Percentiles rank a stretch among this genome's conserved stretches.
Conservation (phyloP, 2,329 filamentous ascomycete species). For the Nemania serpens region DNA sequence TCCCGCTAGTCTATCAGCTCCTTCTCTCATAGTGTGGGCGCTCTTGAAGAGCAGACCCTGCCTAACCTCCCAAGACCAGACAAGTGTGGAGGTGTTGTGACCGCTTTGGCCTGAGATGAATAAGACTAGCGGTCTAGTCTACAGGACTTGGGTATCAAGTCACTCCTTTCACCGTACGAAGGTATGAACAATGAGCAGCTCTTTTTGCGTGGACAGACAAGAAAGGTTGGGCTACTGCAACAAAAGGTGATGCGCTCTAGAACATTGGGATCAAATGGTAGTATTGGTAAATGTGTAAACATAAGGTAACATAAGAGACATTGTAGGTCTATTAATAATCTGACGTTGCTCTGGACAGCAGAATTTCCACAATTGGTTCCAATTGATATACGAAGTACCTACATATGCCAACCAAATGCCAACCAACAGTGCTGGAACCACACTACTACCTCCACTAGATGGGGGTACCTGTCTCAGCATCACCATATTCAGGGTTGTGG, state of each 20-base stretch:
- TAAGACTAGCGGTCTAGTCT: conserved; percentile 25
- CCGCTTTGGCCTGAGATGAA: conserved; percentile 10
- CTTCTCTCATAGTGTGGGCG: not conserved
- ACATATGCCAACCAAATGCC: too few relatives aligned
- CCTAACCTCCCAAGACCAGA: conserved; percentile 8
- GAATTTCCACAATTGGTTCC: too few relatives aligned
- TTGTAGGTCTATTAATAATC: too few relatives aligned
- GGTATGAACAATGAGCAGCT: not conserved
- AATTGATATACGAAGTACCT: too few relatives aligned
- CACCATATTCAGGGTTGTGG: too few relatives aligned
- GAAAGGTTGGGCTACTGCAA: not conserved
- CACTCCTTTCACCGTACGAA: not conserved
- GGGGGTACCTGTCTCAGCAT: too few relatives aligned
- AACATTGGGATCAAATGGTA: too few relatives aligned
- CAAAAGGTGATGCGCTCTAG: not conserved
- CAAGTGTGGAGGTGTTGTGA: conserved; percentile 21
- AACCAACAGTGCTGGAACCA: too few relatives aligned
- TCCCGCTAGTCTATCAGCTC: not conserved
- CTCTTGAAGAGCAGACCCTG: conserved; percentile 1
- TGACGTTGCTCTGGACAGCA: too few relatives aligned
- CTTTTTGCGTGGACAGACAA: not conserved
- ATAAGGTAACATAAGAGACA: too few relatives aligned
- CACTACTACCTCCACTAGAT: too few relatives aligned
- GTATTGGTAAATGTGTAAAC: too few relatives aligned
- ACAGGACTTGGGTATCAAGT: not conserved